phyloP scores from a whole-genome alignment of 257 asterid species.

The Osmanthus fragrans region DNA sequence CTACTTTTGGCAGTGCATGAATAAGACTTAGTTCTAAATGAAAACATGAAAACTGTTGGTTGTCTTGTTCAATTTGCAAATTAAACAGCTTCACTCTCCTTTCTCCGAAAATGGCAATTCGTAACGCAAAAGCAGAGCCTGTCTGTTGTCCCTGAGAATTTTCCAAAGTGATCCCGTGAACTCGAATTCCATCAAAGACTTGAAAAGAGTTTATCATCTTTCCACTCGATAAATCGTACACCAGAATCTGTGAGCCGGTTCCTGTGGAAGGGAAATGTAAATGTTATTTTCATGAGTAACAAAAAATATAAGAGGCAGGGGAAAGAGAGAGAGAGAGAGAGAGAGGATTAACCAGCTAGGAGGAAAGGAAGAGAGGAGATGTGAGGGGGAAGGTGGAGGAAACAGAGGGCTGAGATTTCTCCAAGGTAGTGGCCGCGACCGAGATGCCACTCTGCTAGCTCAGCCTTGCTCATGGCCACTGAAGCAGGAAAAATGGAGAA shows the following conservation, averaged over 20 bases:
- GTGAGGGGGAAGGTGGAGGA: slow-evolving; percentile 66
- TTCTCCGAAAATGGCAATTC: slow-evolving; percentile 73
- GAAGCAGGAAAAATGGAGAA: background rate
- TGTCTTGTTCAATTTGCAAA: slow-evolving; percentile 37
- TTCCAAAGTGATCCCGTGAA: slow-evolving; percentile 73
- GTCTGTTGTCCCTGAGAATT: slow-evolving; percentile 27
- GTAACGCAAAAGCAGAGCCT: slow-evolving; percentile 32
- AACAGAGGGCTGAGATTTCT: slow-evolving; percentile 88
- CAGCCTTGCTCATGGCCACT: slow-evolving; percentile 31
- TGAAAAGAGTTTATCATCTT: slow-evolving; percentile 50
- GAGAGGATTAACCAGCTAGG: slow-evolving; percentile 62
- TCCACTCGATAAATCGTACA: slow-evolving; percentile 56
- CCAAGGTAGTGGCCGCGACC: slow-evolving; percentile 75
- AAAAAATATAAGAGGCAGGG: background rate
- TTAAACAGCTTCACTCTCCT: slow-evolving; percentile 78
- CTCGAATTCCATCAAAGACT: slow-evolving; percentile 88
- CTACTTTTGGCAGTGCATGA: slow-evolving; percentile 59
- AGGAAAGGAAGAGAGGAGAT: slow-evolving; percentile 64
- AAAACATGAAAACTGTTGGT: slow-evolving; percentile 16
- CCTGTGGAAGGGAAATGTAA: slow-evolving; percentile 42
- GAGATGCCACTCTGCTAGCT: slow-evolving; percentile 37
- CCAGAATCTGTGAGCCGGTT: slow-evolving; percentile 81
- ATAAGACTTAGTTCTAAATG: slow-evolving; percentile 41
- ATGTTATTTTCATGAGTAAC: background rate
- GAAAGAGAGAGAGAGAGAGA: background rate